These are phyloP conservation scores for Amaranthus tricolor DNA, from an alignment of 179 eudicot genomes.

Conservation along the genomic window DNA sequence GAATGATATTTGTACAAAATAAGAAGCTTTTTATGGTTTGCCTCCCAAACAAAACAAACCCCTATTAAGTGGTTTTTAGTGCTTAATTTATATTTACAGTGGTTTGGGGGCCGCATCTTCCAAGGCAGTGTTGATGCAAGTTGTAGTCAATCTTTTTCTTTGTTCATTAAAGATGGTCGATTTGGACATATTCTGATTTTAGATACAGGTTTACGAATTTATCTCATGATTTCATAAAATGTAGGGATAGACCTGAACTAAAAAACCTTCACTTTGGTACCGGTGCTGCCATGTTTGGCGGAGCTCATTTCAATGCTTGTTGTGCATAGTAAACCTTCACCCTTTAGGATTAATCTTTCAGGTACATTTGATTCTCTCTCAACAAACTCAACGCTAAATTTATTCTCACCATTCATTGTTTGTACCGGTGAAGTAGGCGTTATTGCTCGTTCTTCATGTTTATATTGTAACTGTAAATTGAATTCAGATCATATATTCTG, in stretches of 20 bases:
- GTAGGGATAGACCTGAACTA: conserved; percentile 22
- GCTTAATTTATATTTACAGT: conserved; percentile 10
- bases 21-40: conserved; percentile 9
- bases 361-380: conserved; percentile 11
- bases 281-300: conserved; percentile 11
- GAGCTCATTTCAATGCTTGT: conserved; percentile 30
- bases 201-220: conserved; percentile 23
- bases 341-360: conserved; percentile 25
- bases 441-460: not conserved
- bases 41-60: not conserved
- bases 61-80: conserved; percentile 12
- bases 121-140: conserved; percentile 14
- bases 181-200: conserved; percentile 24
- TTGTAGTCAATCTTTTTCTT: conserved; percentile 17
- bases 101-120: conserved; percentile 17
- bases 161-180: conserved; percentile 18
- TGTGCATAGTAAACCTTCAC: conserved; percentile 36
- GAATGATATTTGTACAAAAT: not conserved
- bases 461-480: no score
- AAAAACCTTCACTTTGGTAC: conserved; percentile 7
- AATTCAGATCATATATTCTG: no score
- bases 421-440: not conserved
- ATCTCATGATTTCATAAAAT: conserved; percentile 21
- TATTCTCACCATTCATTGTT: not conserved
- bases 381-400: not conserved